phyloP scores from a whole-genome alignment of 805 yeast species.

The Myxozyma neotropica region DNA sequence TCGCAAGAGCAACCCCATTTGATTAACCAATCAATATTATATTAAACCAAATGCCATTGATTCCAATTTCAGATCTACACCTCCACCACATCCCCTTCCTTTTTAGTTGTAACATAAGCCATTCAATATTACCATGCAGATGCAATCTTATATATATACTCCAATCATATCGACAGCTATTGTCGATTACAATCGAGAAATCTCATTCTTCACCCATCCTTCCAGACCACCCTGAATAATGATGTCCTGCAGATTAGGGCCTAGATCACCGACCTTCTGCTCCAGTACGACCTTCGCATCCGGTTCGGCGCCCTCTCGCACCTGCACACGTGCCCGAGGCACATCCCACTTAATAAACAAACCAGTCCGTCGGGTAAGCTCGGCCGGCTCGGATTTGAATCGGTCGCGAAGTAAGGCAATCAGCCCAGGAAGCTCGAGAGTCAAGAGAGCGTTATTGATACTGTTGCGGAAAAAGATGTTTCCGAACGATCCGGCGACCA shows the following conservation, averaged over 20 bases:
- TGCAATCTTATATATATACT: background rate
- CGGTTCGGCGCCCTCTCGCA: conserved; percentile 57
- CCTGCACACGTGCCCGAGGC: conserved; percentile 75
- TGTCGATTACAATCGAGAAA: conserved; percentile 1
- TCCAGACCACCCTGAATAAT: conserved; percentile 97
- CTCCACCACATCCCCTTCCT: background rate
- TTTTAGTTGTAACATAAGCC: background rate
- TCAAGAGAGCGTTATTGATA: conserved; percentile 91
- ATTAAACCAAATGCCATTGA: too few species aligned
- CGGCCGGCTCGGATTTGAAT: conserved; percentile 57
- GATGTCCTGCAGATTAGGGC: conserved; percentile 93
- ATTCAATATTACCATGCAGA: too few species aligned
- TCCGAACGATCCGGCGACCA: conserved; percentile 96
- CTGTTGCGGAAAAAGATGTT: conserved; percentile 95
- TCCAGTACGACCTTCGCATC: conserved; percentile 59
- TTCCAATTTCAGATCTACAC: too few species aligned
- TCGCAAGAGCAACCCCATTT: too few species aligned
- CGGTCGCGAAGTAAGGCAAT: conserved; percentile 73
- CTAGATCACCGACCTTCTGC: conserved; percentile 94
- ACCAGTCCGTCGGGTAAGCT: conserved; percentile 92
- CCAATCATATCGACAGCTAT: background rate
- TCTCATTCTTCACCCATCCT: conserved; percentile 87
- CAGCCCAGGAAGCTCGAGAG: conserved; percentile 89
- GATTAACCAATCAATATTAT: too few species aligned
- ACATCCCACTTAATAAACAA: conserved; percentile 94